Evolutionary conservation across 768 basidiomycete species (phyloP).

Genomic region (Hypsizygus marmoreus): DNA sequence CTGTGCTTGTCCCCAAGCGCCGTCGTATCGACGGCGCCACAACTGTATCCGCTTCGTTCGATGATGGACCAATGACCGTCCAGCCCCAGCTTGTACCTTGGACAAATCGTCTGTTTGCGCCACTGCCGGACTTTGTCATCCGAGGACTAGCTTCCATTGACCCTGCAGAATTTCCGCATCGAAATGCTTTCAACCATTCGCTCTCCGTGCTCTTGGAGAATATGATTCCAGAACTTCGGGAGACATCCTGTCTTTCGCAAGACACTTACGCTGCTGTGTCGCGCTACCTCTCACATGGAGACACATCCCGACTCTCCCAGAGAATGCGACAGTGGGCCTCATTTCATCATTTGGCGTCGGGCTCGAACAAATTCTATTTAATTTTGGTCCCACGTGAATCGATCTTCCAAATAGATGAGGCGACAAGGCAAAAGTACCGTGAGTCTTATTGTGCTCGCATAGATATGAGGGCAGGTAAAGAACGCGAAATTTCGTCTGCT

Average conservation of each 20-base stretch:
- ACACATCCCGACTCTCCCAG: slow-evolving; percentile 36
- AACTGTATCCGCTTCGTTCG: neutral
- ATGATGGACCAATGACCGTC: neutral
- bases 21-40: neutral
- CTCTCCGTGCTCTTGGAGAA: slow-evolving; percentile 50
- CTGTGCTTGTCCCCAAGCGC: slow-evolving; percentile 2
- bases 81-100: slow-evolving; percentile 50
- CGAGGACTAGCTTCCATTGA: slow-evolving; percentile 55
- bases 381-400: slow-evolving; percentile 63
- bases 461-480: slow-evolving; percentile 24
- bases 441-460: slow-evolving; percentile 46
- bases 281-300: slow-evolving; percentile 45
- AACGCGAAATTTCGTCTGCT: neutral
- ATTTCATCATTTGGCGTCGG: slow-evolving; percentile 62
- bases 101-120: slow-evolving; percentile 57
- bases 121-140: slow-evolving; percentile 58
- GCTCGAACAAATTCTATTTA: slow-evolving; percentile 58
- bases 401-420: slow-evolving; percentile 50
- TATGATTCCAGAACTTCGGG: slow-evolving; percentile 56
- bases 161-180: slow-evolving; percentile 61
- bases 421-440: slow-evolving; percentile 52
- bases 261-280: slow-evolving; percentile 57
- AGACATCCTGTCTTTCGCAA: slow-evolving; percentile 58
- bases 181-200: slow-evolving; percentile 52
- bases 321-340: slow-evolving; percentile 51